Percentiles rank a stretch among this genome's conserved stretches.
phyloP scores from a whole-genome alignment of 441 rosid species.

The Pelargonium myrrhifolium region DNA sequence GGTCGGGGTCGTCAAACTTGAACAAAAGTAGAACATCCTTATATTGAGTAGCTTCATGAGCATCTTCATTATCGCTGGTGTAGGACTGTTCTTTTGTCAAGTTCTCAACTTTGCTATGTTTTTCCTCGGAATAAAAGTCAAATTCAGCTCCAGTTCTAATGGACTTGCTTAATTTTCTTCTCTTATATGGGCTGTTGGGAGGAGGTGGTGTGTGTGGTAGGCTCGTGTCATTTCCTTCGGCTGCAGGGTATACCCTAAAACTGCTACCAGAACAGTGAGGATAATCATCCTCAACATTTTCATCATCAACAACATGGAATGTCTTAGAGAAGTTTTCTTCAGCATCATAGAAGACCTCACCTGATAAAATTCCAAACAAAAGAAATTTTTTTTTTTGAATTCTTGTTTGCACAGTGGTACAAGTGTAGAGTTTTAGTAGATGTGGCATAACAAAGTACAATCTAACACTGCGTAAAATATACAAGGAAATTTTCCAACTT shows the following conservation, averaged over 20 bases:
- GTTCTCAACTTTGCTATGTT: slow-evolving; percentile 33
- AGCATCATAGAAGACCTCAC: slow-evolving; percentile 76
- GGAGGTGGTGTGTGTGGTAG: slow-evolving; percentile 57
- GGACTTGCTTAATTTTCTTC: slow-evolving; percentile 53
- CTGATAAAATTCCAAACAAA: slow-evolving; percentile 31
- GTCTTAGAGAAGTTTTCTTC: slow-evolving; percentile 41
- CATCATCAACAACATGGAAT: slow-evolving; percentile 27
- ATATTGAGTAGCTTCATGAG: slow-evolving; percentile 17
- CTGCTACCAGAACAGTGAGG: slow-evolving; percentile 32
- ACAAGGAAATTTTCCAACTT: not conserved
- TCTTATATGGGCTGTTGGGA: slow-evolving; percentile 62
- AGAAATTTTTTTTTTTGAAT: not conserved
- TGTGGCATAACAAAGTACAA: not conserved
- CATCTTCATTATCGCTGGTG: slow-evolving; percentile 24
- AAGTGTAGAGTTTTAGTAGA: not conserved
- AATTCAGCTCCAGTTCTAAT: slow-evolving; percentile 39
- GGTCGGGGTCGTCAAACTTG: slow-evolving; percentile 29
- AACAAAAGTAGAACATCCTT: slow-evolving; percentile 23
- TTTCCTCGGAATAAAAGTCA: slow-evolving; percentile 56
- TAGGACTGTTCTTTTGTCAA: slow-evolving; percentile 25
- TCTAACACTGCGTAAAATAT: not conserved
- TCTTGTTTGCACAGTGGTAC: too few relatives aligned
- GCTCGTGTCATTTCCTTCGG: slow-evolving; percentile 23
- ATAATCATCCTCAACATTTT: slow-evolving; percentile 33
- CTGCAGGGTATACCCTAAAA: slow-evolving; percentile 31